Evolutionary conservation across 192 early-diverging fungal genomes (phyloP), one percentile per base, ranked within the genome.

Genomic region (Coemansia aciculifera): DNA sequence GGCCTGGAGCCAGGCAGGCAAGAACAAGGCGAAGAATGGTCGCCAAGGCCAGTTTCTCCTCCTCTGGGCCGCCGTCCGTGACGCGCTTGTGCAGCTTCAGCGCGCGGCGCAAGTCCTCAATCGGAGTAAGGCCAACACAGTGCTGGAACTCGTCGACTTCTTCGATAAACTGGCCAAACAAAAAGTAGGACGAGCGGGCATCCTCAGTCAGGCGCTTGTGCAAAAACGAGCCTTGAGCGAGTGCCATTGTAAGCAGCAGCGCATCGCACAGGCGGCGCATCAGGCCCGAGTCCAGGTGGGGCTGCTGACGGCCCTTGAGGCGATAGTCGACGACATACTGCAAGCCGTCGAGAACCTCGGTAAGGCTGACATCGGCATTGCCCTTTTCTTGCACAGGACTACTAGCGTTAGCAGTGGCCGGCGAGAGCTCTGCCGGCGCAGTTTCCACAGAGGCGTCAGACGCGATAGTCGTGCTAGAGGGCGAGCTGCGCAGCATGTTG

Each of bases 281-380:
- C 43, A 98, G 74, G 5, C 68, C 87, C 5, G 69, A 73, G 36
- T 97, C 94, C 36, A 98, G 88, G 62, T 90, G 88, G 43, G 86
- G 88, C 84, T 91, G 89, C 68, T 92, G 90, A 13, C 91, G 90
- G 59, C 91, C 92, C 64, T 91, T 90, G 63, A 98, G 88, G 24
- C 93, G 90, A 76, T 92, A 95, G 69, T 97, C 93, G 86, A 96
- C 93, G 27, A 97, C 94, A 79, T 97, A 98, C 57, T 92, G 93
- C 59, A 98, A 84, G 13, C 96, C 89, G 31, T 88, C 88, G 23
- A 98, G 87, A 43, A 96, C 90, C 75, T 97, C 94, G 36, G 74
- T 63, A 17, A 82, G 72, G 54, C 63, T 77, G 43, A 82, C 38
- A 46, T 74, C 75, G 13, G 54, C 59, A 21, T 56, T 61, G 34